Conservation (phyloP, 345 rosid species). For the Theobroma cacao region DNA sequence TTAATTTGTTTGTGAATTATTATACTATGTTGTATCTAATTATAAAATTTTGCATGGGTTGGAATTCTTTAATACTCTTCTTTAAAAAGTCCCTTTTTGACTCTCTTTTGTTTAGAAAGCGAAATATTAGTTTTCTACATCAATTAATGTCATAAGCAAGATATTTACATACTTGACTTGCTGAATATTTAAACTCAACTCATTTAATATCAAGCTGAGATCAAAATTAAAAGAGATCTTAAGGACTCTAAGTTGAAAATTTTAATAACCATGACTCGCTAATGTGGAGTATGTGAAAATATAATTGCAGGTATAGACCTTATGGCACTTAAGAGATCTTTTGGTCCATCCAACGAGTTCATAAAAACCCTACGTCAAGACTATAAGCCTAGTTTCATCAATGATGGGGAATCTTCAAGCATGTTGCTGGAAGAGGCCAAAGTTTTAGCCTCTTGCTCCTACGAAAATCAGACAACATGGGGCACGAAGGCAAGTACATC, state of each 20-base stretch:
- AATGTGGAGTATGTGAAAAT: not conserved
- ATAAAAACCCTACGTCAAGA: constrained; percentile 16
- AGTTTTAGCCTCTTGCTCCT: constrained; percentile 30
- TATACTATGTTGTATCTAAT: no score
- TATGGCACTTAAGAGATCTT: constrained; percentile 6
- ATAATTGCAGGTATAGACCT: constrained; percentile 16
- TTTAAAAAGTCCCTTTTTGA: no score
- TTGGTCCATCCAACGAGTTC: constrained; percentile 37
- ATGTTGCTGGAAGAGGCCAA: constrained; percentile 17
- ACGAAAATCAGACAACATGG: constrained; percentile 37
- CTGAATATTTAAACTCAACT: no score
- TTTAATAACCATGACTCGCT: not conserved
- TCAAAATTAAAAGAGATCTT: not conserved
- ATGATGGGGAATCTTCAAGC: constrained; percentile 3
- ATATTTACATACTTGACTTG: no score
- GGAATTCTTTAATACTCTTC: no score
- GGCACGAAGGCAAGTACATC: constrained; percentile 33
- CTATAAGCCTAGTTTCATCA: not conserved
- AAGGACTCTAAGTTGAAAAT: no score
- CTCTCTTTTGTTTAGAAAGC: no score
- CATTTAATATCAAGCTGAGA: not conserved
- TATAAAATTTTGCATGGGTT: no score
- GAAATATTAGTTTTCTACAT: no score
- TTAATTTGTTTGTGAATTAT: not conserved
- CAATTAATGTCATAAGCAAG: no score